Conservation (phyloP, 2,329 filamentous ascomycete species). For the Sphaerostilbella broomeana region DNA sequence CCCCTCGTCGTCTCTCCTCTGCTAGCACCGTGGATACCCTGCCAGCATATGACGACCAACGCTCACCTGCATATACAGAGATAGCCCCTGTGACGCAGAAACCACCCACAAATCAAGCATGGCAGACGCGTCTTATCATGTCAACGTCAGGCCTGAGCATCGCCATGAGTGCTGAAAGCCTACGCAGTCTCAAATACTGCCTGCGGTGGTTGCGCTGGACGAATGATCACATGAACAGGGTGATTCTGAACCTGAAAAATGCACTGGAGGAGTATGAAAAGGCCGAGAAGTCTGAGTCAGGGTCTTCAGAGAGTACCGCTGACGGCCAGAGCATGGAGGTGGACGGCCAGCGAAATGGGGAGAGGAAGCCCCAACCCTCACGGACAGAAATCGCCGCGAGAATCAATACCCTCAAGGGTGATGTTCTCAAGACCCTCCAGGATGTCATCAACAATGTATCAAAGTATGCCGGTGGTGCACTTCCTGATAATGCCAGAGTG, state of each 20-base stretch:
- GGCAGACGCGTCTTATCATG: slow-evolving; percentile 80
- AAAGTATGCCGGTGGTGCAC: slow-evolving; percentile 80
- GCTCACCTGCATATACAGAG: slow-evolving; percentile 69
- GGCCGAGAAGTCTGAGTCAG: slow-evolving; percentile 12
- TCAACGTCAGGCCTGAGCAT: slow-evolving; percentile 86
- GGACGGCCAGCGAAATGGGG: slow-evolving; percentile 10
- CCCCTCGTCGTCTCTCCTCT: slow-evolving; percentile 51
- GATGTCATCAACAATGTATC: slow-evolving; percentile 79
- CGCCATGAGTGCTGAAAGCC: slow-evolving; percentile 82
- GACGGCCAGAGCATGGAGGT: slow-evolving; percentile 5
- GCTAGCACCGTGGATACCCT: slow-evolving; percentile 66
- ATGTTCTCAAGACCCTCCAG: slow-evolving; percentile 73
- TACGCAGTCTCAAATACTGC: slow-evolving; percentile 79
- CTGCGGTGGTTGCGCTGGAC: slow-evolving; percentile 73
- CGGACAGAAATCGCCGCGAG: slow-evolving; percentile 46
- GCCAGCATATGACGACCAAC: slow-evolving; percentile 75
- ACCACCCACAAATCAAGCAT: slow-evolving; percentile 37
- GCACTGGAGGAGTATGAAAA: slow-evolving; percentile 76
- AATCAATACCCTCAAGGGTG: slow-evolving; percentile 61
- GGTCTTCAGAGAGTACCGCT: background rate
- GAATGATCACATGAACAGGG: slow-evolving; percentile 70
- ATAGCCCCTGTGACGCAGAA: slow-evolving; percentile 31
- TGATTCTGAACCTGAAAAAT: slow-evolving; percentile 66
- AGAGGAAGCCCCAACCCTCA: slow-evolving; percentile 23
- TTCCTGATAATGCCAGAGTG: slow-evolving; percentile 80